phyloP scores from a whole-genome alignment of 306 rosid genomes.

The Glycine soja region DNA sequence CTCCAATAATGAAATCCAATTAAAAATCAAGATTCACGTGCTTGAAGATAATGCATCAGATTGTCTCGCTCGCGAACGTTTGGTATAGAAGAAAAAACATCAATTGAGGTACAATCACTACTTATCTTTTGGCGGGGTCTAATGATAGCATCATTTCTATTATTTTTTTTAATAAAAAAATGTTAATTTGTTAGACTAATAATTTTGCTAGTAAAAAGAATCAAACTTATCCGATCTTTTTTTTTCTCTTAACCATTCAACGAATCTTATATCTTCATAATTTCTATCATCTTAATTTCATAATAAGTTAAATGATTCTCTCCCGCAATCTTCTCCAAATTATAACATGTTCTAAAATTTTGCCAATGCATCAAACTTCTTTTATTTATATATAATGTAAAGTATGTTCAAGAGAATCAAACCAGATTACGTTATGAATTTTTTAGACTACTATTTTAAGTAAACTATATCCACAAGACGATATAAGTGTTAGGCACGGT shows the following conservation, averaged over 20 bases:
- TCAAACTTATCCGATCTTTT: too few species aligned
- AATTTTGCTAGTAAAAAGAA: too few species aligned
- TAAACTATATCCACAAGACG: constrained; percentile 3
- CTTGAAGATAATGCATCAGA: constrained; percentile 16
- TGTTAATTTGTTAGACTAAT: too few species aligned
- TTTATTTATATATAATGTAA: constrained; percentile 9
- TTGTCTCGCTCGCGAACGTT: not conserved
- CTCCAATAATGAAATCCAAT: not conserved
- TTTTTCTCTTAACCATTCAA: too few species aligned
- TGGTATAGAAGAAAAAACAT: not conserved
- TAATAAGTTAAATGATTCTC: not conserved
- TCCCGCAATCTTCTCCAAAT: not conserved
- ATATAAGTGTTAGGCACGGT: constrained; percentile 40
- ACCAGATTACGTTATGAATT: constrained; percentile 45
- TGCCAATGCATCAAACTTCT: constrained; percentile 1
- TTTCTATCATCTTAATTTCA: not conserved
- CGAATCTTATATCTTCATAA: too few species aligned
- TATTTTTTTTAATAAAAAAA: too few species aligned
- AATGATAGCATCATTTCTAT: not conserved
- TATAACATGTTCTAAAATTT: constrained; percentile 4
- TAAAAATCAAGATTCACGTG: constrained; percentile 32
- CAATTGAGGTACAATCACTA: not conserved
- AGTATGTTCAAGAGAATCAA: constrained; percentile 45
- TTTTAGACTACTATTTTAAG: constrained; percentile 40
- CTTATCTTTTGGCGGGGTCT: constrained; percentile 15